A percentile compares a stretch with the other conserved stretches of the same genome.
Evolutionary conservation across 192 early-diverging fungal genomes (phyloP).

Genomic region (Piromyces finnis): DNA sequence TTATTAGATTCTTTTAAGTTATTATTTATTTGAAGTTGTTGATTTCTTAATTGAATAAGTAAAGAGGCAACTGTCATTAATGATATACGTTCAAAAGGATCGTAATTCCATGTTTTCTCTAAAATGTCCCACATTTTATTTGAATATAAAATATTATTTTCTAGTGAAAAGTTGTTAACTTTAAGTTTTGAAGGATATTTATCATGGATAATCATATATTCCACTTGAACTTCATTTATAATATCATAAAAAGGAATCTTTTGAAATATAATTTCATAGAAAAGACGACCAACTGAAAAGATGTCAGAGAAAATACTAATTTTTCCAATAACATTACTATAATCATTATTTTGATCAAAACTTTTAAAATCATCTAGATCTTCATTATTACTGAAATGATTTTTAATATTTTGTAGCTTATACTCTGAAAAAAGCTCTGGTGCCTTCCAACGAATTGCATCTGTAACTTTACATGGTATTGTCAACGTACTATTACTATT

Average conservation of each 20-base stretch:
- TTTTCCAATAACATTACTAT: background rate
- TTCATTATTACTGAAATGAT: background rate
- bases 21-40: background rate
- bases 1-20: background rate
- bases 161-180: background rate
- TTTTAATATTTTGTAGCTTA: background rate
- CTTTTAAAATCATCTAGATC: background rate
- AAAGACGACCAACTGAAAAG: background rate
- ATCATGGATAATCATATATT: background rate
- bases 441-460: background rate
- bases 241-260: background rate
- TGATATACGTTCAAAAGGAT: background rate
- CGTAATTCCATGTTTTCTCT: background rate
- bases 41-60: background rate
- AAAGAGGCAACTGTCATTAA: background rate
- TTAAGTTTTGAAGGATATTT: background rate
- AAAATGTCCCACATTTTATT: background rate
- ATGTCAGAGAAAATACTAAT: background rate
- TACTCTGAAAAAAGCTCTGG: background rate
- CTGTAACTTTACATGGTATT: background rate
- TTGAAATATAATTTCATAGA: background rate
- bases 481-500: background rate
- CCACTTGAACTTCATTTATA: background rate
- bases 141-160: background rate
- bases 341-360: background rate